Conservation (phyloP, 257 asterid genomes). For the Salvia hispanica region DNA sequence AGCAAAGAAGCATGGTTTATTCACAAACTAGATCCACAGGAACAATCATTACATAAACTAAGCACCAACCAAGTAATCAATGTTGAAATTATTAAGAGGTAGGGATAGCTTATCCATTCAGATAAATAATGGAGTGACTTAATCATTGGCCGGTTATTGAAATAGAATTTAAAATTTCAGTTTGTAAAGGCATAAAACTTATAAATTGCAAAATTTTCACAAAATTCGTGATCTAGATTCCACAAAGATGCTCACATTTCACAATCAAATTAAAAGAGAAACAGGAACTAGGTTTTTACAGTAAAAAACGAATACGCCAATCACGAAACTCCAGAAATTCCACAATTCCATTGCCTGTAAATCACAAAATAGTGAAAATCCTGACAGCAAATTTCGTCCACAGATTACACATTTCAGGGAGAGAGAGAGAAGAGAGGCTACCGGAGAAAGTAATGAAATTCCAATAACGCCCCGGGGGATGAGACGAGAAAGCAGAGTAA, state of each 20-base stretch:
- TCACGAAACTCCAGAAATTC: conserved; percentile 36
- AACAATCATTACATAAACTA: too few species aligned
- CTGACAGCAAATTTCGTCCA: conserved; percentile 13
- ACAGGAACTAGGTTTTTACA: conserved; percentile 21
- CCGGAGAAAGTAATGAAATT: conserved; percentile 52
- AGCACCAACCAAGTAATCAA: too few species aligned
- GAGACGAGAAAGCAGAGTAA: conserved; percentile 30
- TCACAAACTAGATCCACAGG: background rate
- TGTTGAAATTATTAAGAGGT: too few species aligned
- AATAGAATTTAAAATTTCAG: conserved; percentile 1
- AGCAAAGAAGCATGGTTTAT: background rate
- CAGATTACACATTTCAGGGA: conserved; percentile 4
- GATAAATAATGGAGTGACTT: background rate
- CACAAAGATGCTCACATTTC: background rate
- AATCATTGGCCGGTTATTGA: background rate
- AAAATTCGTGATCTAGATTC: background rate
- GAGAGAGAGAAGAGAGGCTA: conserved; percentile 26
- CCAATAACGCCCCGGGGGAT: conserved; percentile 31
- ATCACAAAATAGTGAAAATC: conserved; percentile 25
- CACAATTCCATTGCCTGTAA: conserved; percentile 31
- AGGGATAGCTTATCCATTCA: too few species aligned
- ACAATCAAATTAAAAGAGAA: conserved; percentile 1
- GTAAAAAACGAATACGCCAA: conserved; percentile 24
- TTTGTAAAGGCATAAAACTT: background rate
- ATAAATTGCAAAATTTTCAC: background rate